These are phyloP conservation scores for Cladobotryum mycophilum DNA, from an alignment of 2,329 filamentous ascomycete species.

Conservation along the genomic window DNA sequence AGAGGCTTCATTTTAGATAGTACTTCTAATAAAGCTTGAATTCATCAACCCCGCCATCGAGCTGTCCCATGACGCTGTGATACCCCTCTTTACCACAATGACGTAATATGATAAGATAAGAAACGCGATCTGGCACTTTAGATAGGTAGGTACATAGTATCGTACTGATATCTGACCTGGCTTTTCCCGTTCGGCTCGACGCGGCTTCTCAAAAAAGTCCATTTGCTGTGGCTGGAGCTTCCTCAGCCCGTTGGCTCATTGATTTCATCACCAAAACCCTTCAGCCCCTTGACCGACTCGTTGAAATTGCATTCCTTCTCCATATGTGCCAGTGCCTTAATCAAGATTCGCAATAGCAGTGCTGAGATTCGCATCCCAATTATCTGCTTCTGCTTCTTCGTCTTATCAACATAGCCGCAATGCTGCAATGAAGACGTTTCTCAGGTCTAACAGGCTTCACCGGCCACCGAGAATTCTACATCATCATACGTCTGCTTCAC, in stretches of 20 bases:
- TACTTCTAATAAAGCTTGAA: not conserved
- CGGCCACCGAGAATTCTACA: slow-evolving; percentile 5
- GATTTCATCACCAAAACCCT: no score
- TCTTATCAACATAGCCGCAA: slow-evolving; percentile 4
- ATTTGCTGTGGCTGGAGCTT: not conserved
- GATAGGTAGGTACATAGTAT: not conserved
- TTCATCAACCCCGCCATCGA: not conserved
- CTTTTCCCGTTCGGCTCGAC: not conserved
- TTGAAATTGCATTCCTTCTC: not conserved
- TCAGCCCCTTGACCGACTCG: no score
- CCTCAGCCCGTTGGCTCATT: not conserved
- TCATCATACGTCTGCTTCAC: not conserved
- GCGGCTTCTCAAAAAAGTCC: not conserved
- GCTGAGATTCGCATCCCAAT: not conserved
- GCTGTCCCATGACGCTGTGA: not conserved
- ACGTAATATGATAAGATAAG: slow-evolving; percentile 8
- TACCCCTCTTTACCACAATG: not conserved
- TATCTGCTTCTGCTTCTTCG: not conserved
- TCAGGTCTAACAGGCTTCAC: slow-evolving; percentile 12
- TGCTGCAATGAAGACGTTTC: slow-evolving; percentile 18
- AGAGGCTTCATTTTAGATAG: not conserved
- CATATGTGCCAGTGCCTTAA: not conserved
- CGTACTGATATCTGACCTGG: not conserved
- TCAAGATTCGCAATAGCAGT: not conserved
- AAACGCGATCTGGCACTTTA: not conserved